Conservation (phyloP, 495 filamentous ascomycete genomes). For the Lasiosphaeria miniovina region DNA sequence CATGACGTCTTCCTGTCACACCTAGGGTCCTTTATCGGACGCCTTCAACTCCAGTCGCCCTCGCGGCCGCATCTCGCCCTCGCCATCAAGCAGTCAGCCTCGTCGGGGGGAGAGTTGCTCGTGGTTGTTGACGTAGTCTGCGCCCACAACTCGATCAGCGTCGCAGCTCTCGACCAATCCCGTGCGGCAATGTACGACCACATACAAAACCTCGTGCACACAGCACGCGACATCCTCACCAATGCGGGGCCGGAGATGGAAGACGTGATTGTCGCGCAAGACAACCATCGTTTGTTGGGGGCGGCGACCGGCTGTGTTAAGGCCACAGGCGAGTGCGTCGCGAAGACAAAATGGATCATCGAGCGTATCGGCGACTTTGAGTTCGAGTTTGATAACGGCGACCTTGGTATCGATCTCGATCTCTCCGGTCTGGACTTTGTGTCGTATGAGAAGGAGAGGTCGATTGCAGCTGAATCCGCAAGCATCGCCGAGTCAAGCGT, state of each 20-base stretch:
- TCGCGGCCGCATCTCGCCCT: constrained; percentile 77
- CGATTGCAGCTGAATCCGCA: constrained; percentile 27
- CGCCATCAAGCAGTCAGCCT: constrained; percentile 68
- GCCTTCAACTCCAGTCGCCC: constrained; percentile 83
- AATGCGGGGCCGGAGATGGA: constrained; percentile 59
- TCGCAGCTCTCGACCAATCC: constrained; percentile 61
- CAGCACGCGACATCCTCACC: constrained; percentile 73
- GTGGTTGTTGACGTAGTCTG: constrained; percentile 80
- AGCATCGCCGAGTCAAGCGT: constrained; percentile 37
- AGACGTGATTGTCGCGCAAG: constrained; percentile 75
- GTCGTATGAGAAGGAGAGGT: constrained; percentile 18
- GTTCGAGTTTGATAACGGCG: constrained; percentile 54
- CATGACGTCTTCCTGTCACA: constrained; percentile 87
- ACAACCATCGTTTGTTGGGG: constrained; percentile 70
- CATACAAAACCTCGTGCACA: constrained; percentile 73
- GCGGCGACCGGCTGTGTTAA: constrained; percentile 89
- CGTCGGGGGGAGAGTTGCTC: constrained; percentile 73
- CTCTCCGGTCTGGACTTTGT: constrained; percentile 38
- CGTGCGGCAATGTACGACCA: constrained; percentile 76
- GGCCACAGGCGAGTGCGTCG: constrained; percentile 84
- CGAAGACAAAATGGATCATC: constrained; percentile 78
- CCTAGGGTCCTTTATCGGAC: constrained; percentile 86
- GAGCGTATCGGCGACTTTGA: constrained; percentile 94
- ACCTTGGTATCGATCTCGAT: constrained; percentile 50
- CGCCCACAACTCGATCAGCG: constrained; percentile 67